phyloP scores from a whole-genome alignment of 345 rosid species.

The Cochlearia excelsa region DNA sequence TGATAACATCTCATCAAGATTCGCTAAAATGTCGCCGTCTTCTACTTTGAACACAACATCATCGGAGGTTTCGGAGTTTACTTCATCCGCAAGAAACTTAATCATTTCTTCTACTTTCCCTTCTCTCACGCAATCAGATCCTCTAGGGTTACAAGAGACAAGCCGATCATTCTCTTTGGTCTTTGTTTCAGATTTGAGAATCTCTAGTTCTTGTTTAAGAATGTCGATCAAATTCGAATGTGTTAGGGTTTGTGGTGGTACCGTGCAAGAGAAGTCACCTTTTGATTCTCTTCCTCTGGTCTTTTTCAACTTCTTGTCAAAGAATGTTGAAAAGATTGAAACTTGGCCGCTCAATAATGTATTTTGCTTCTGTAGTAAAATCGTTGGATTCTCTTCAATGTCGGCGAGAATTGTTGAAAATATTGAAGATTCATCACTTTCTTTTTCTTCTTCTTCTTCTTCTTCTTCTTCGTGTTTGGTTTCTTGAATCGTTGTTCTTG shows the following conservation, averaged over 20 bases:
- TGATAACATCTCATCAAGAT: conserved; percentile 20
- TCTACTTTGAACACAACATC: background rate
- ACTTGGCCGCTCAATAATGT: background rate
- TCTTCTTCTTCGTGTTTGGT: conserved; percentile 15
- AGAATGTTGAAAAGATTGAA: conserved; percentile 1
- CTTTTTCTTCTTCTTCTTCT: conserved; percentile 19
- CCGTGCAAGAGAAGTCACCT: conserved; percentile 19
- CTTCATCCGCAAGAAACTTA: conserved; percentile 12
- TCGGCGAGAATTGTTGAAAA: conserved; percentile 14
- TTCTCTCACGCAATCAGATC: background rate
- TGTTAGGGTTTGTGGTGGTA: conserved; percentile 22
- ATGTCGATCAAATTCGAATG: background rate
- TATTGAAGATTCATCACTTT: conserved; percentile 20
- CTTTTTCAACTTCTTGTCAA: conserved; percentile 1
- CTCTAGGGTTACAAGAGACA: conserved; percentile 7
- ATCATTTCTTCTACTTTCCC: conserved; percentile 3
- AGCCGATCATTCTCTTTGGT: background rate
- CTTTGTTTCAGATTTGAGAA: conserved; percentile 9
- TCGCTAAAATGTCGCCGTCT: background rate
- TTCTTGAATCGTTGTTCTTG: conserved; percentile 1
- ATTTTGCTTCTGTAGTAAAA: background rate
- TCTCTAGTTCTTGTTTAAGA: conserved; percentile 13
- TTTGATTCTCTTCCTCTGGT: conserved; percentile 1
- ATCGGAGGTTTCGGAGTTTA: background rate
- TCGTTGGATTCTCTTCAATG: conserved; percentile 15